phyloP scores from a whole-genome alignment of 495 filamentous ascomycete genomes.

The Hypomontagnella submonticulosa region DNA sequence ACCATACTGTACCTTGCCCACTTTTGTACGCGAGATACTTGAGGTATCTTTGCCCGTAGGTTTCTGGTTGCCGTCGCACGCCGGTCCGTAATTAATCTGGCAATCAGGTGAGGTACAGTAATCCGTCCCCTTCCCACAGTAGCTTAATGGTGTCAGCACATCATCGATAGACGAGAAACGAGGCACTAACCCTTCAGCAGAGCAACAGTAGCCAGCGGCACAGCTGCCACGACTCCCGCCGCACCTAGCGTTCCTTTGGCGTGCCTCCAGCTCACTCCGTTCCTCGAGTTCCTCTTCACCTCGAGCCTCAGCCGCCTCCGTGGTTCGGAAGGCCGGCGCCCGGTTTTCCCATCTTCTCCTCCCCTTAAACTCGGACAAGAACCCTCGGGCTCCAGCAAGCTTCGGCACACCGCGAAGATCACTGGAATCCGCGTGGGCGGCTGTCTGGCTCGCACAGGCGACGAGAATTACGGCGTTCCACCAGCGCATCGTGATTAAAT shows the following conservation, averaged over 20 bases:
- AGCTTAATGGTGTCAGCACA: slow-evolving; percentile 57
- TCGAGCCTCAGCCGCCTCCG: slow-evolving; percentile 16
- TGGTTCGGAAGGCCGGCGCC: slow-evolving; percentile 16
- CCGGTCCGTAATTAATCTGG: slow-evolving; percentile 70
- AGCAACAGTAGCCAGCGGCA: slow-evolving; percentile 70
- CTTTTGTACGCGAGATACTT: slow-evolving; percentile 65
- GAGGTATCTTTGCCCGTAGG: slow-evolving; percentile 71
- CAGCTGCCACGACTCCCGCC: slow-evolving; percentile 62
- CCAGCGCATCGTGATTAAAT: slow-evolving; percentile 42
- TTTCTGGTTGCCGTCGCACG: slow-evolving; percentile 73
- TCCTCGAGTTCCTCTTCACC: slow-evolving; percentile 17
- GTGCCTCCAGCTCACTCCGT: slow-evolving; percentile 38
- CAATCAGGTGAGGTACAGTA: slow-evolving; percentile 79
- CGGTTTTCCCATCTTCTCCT: slow-evolving; percentile 43
- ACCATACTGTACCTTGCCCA: slow-evolving; percentile 69
- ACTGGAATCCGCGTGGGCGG: slow-evolving; percentile 45
- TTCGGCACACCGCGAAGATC: slow-evolving; percentile 42
- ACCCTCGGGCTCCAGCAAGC: slow-evolving; percentile 50
- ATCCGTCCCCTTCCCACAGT: slow-evolving; percentile 68
- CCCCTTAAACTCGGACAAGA: slow-evolving; percentile 48
- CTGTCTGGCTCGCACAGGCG: slow-evolving; percentile 39
- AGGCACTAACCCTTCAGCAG: slow-evolving; percentile 62
- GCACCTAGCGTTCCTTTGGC: slow-evolving; percentile 49
- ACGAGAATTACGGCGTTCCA: slow-evolving; percentile 45
- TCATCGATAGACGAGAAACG: neutral